Percentiles rank a stretch among this genome's conserved stretches.
Evolutionary conservation across 1,284 basidiomycete genomes (phyloP).

Genomic region (Puccinia hordei): DNA sequence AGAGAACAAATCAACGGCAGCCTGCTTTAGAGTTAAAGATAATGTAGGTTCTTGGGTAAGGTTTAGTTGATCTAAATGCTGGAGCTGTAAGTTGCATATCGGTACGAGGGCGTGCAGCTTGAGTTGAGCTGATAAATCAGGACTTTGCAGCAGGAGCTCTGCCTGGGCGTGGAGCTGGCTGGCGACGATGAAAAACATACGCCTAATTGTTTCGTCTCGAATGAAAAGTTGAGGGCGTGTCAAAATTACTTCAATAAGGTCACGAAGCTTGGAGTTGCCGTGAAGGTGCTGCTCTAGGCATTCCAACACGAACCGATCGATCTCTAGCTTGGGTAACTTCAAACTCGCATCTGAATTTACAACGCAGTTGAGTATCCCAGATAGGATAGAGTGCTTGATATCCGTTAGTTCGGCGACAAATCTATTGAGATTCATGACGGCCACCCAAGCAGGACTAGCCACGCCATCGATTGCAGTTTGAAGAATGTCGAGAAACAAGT

Average conservation of each 20-base stretch:
- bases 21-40: conserved; percentile 10
- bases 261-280: conserved; percentile 6
- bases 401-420: conserved; percentile 10
- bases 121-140: background rate
- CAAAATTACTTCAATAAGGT: conserved; percentile 31
- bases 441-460: conserved; percentile 19
- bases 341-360: conserved; percentile 16
- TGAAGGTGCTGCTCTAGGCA: background rate
- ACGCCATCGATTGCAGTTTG: conserved; percentile 4
- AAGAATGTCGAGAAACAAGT: conserved; percentile 41
- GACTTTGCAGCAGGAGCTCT: background rate
- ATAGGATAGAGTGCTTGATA: conserved; percentile 14
- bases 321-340: conserved; percentile 36
- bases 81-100: conserved; percentile 10
- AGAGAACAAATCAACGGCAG: conserved; percentile 20
- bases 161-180: conserved; percentile 4
- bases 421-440: conserved; percentile 21
- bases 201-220: conserved; percentile 16
- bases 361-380: background rate
- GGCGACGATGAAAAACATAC: conserved; percentile 6
- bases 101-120: conserved; percentile 3
- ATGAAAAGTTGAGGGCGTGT: conserved; percentile 43
- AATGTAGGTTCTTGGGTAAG: background rate
- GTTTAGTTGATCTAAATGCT: background rate
- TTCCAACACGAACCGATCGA: conserved; percentile 37